A percentile compares a stretch with the other conserved stretches of the same genome.
Evolutionary conservation across 2,329 filamentous ascomycete species (phyloP).

Genomic region (Penicillium sp.): DNA sequence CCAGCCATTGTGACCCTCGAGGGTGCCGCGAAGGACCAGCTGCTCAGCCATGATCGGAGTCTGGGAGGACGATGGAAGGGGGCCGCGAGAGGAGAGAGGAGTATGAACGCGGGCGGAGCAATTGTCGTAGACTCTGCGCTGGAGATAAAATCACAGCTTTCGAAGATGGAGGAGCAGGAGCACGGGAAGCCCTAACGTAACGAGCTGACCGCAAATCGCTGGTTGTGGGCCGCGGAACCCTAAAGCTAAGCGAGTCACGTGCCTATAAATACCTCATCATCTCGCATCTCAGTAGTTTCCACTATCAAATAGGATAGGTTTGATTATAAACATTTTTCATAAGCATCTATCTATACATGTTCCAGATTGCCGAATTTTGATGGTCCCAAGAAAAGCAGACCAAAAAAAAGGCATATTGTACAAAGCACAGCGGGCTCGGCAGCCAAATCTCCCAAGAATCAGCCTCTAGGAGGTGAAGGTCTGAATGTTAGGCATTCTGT

Average conservation of each 20-base stretch:
- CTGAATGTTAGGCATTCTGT: slow-evolving; percentile 54
- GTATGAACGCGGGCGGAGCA: slow-evolving; percentile 46
- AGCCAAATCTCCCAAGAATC: not conserved
- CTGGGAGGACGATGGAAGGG: slow-evolving; percentile 41
- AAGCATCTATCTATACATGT: not conserved
- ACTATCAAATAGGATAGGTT: not conserved
- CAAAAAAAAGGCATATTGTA: slow-evolving; percentile 12
- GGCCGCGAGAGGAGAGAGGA: slow-evolving; percentile 43
- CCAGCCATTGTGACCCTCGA: slow-evolving; percentile 99
- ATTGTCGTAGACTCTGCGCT: slow-evolving; percentile 45
- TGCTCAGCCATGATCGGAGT: slow-evolving; percentile 78
- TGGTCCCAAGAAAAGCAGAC: not conserved
- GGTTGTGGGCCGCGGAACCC: slow-evolving; percentile 30
- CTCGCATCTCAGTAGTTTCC: not conserved
- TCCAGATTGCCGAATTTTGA: not conserved
- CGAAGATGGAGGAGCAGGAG: slow-evolving; percentile 40
- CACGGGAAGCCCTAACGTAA: slow-evolving; percentile 33
- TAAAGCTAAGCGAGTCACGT: slow-evolving; percentile 43
- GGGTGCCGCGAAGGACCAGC: slow-evolving; percentile 94
- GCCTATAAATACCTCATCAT: slow-evolving; percentile 9
- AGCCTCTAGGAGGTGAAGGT: slow-evolving; percentile 37
- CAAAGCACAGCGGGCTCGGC: not conserved
- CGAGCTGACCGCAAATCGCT: slow-evolving; percentile 22
- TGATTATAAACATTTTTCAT: not conserved
- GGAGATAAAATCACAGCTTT: slow-evolving; percentile 45